These are phyloP conservation scores for Malus sieversii DNA, from an alignment of 306 rosid genomes.

Conservation along the genomic window DNA sequence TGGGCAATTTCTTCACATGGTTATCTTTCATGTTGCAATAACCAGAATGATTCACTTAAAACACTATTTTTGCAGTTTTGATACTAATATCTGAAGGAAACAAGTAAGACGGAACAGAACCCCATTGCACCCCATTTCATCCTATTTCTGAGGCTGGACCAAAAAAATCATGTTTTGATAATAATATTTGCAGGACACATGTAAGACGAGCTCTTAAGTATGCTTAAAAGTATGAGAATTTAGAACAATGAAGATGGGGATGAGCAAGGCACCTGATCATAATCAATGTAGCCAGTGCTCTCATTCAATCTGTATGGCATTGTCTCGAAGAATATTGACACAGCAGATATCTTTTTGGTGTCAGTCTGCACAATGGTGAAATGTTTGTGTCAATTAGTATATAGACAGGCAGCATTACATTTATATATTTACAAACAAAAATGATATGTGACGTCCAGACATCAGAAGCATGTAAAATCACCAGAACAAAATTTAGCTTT, in stretches of 20 bases:
- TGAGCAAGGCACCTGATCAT: constrained; percentile 62
- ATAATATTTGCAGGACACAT: not conserved
- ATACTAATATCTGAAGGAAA: not conserved
- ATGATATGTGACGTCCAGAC: not conserved
- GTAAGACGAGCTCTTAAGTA: not conserved
- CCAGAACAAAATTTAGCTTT: not conserved
- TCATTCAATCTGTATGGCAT: constrained; percentile 88
- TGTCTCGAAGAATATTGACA: constrained; percentile 73
- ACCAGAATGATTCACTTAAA: not conserved
- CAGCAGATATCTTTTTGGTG: constrained; percentile 89
- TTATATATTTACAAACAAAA: not conserved
- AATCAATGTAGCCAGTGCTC: constrained; percentile 85
- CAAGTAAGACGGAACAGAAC: not conserved
- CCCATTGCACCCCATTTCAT: not conserved
- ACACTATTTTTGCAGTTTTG: not conserved
- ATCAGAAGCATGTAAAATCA: not conserved
- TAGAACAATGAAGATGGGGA: not conserved
- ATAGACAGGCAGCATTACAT: not conserved
- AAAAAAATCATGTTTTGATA: not conserved
- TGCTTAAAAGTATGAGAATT: not conserved
- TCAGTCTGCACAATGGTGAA: constrained; percentile 54
- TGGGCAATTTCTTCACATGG: not conserved
- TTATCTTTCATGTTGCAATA: not conserved
- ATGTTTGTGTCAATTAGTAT: constrained; percentile 1
- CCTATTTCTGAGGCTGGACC: not conserved